Conservation (phyloP, 2,329 filamentous ascomycete species). For the Mycosphaerella sp. region DNA sequence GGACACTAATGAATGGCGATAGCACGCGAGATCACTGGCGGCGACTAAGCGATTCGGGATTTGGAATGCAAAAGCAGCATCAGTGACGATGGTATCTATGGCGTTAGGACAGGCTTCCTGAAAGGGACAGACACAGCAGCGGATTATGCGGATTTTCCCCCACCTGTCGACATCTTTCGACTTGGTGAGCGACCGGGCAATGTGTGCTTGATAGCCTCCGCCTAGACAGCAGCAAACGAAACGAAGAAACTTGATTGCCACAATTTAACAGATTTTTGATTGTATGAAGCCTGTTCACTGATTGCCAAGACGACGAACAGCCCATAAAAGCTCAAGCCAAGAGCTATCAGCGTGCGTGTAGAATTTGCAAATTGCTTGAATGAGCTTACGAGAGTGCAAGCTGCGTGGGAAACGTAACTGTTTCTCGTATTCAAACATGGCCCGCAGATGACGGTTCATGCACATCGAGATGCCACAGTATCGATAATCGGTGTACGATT, state of each 20-base stretch:
- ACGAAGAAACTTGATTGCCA: constrained; percentile 17
- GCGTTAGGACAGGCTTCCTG: constrained; percentile 10
- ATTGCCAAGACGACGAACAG: no score
- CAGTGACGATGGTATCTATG: constrained; percentile 12
- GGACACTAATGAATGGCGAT: constrained; percentile 6
- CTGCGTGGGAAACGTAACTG: no score
- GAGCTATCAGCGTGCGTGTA: no score
- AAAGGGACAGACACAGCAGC: constrained; percentile 11
- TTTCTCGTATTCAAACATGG: no score
- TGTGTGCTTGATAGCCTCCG: constrained; percentile 14
- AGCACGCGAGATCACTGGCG: constrained; percentile 16
- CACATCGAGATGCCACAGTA: no score
- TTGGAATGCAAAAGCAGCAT: constrained; percentile 8
- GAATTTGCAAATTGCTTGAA: no score
- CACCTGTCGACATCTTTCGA: constrained; percentile 2
- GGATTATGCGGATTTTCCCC: constrained; percentile 9
- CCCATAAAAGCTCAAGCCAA: no score
- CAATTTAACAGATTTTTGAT: background rate
- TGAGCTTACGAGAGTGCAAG: no score
- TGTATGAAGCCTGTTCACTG: background rate
- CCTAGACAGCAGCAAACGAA: constrained; percentile 18
- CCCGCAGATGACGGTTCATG: no score
- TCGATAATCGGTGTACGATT: no score
- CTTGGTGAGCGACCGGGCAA: constrained; percentile 10
- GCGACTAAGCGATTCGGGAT: constrained; percentile 13